phyloP scores from a whole-genome alignment of 352 stramenopile genomes.

The Hyaloperonospora brassicae region DNA sequence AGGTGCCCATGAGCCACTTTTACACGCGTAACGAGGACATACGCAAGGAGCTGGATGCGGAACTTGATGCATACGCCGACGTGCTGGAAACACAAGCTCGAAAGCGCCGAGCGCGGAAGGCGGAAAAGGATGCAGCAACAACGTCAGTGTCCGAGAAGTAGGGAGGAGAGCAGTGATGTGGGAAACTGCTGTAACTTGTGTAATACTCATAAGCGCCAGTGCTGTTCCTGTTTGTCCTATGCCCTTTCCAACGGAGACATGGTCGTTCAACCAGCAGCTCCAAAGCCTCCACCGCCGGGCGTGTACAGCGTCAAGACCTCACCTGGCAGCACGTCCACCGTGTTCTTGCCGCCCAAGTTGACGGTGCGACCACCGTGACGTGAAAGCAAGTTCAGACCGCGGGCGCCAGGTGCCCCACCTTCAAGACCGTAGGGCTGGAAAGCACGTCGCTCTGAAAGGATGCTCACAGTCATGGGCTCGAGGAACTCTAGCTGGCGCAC shows the following conservation, averaged over 20 bases:
- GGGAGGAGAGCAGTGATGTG: constrained; percentile 10
- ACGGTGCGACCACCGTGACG: constrained; percentile 55
- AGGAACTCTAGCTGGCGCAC: constrained; percentile 95
- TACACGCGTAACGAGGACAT: constrained; percentile 45
- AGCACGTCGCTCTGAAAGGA: constrained; percentile 93
- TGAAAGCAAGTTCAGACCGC: constrained; percentile 91
- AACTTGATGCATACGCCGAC: constrained; percentile 60
- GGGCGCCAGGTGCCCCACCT: constrained; percentile 85
- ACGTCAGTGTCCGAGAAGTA: constrained; percentile 9
- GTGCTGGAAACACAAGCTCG: constrained; percentile 12
- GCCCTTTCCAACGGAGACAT: constrained; percentile 8
- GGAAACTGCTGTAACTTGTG: constrained; percentile 1
- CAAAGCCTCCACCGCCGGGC: constrained; percentile 94
- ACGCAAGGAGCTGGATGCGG: constrained; percentile 45
- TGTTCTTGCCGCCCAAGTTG: constrained; percentile 91
- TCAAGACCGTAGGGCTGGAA: constrained; percentile 93
- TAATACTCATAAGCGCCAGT: neutral
- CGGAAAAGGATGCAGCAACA: constrained; percentile 10
- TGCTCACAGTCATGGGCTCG: constrained; percentile 91
- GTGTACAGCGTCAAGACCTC: constrained; percentile 94
- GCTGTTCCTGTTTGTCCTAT: constrained; percentile 10
- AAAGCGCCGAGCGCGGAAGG: constrained; percentile 18
- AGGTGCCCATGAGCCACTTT: constrained; percentile 24
- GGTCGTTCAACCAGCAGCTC: constrained; percentile 24
- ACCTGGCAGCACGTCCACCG: constrained; percentile 85